These are phyloP conservation scores for Acarospora socialis DNA, from an alignment of 2,329 filamentous ascomycete species.

Conservation along the genomic window DNA sequence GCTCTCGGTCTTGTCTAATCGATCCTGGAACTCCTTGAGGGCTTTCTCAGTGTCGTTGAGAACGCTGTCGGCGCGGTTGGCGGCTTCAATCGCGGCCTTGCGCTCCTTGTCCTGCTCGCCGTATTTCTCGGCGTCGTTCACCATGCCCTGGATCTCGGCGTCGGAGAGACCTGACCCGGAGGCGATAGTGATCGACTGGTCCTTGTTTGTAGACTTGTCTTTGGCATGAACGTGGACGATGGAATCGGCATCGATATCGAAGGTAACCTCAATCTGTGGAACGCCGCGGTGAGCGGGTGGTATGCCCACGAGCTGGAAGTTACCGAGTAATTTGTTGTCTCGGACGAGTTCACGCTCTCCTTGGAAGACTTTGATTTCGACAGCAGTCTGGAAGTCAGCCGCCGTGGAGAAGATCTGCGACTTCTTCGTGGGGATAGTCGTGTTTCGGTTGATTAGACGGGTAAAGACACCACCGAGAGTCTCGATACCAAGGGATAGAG, in stretches of 20 bases:
- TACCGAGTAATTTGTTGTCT: slow-evolving; percentile 96
- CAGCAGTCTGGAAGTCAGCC: slow-evolving; percentile 94
- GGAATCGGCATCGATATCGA: slow-evolving; percentile 95
- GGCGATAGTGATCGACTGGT: slow-evolving; percentile 97
- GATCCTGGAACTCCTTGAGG: slow-evolving; percentile 89
- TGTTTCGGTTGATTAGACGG: slow-evolving; percentile 96
- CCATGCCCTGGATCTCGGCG: slow-evolving; percentile 90
- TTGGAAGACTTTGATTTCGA: slow-evolving; percentile 99
- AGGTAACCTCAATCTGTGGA: slow-evolving; percentile 93
- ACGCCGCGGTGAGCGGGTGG: slow-evolving; percentile 92
- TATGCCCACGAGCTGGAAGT: slow-evolving; percentile 98
- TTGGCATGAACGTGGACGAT: slow-evolving; percentile 97
- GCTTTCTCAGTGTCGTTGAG: slow-evolving; percentile 98
- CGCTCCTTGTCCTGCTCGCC: slow-evolving; percentile 91
- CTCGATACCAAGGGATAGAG: slow-evolving; percentile 94
- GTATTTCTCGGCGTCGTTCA: slow-evolving; percentile 94
- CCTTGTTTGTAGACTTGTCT: slow-evolving; percentile 99
- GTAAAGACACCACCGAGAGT: slow-evolving; percentile 97
- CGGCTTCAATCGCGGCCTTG: slow-evolving; percentile 86
- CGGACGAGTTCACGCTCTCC: slow-evolving; percentile 97
- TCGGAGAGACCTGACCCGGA: slow-evolving; percentile 95
- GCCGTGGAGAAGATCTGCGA: slow-evolving; percentile 96
- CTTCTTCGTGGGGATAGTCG: slow-evolving; percentile 98
- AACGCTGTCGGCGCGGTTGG: slow-evolving; percentile 93
- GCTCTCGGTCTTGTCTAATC: slow-evolving; percentile 90